Base-by-base conservation (phyloP, 2,329 filamentous ascomycete species). In the Cladosporium cucumerinum region DNA sequence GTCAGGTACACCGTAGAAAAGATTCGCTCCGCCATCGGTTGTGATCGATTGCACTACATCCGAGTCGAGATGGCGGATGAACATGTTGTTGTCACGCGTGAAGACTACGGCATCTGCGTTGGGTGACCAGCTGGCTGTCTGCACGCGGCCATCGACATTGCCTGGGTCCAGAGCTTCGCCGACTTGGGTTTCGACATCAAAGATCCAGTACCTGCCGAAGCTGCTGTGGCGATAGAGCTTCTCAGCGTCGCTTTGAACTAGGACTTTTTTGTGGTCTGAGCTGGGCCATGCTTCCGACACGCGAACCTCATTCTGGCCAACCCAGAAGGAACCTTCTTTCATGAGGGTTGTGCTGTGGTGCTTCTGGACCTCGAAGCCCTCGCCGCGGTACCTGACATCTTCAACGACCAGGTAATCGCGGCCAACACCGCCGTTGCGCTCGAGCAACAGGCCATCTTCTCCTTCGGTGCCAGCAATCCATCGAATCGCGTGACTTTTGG, bases 1-100 rank as follows among this genome's bases (percentile, higher is more conserved):
- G 76, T 99, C 96, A 0, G 95, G 95, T 23, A 97, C 87, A 21
- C 95, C 95, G 72, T 99, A 97, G 78, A 99, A 99, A 66, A 95
- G 87, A 71, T 98, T 88, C 0, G 87, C 82, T 0, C 94, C 92
- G 14, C 96, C 95, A 74, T 99, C 94, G 62, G 82, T 87, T 1
- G 95, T 98, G 71, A 99, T 89, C 67, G 89, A 87, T 5, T 85
- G 82, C 5, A 92, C 84, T 18, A 84, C 79, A 23, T 86, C 80
- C 4, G 84, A 85, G 14, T 83, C 79, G 32, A 91, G 72, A 61
- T 87, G 87, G 60, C 95, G 88, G 52, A 98, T 80, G 74, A 87
- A 98, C 72, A 99, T 81, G 76, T 99, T 97, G 79, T 99, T 98
- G 67, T 93, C 85, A 69, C 89, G 84, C 0, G 93, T 96, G 76